A percentile compares a stretch with the other conserved stretches of the same genome.
These are phyloP conservation scores for Artemisia annua DNA, from an alignment of 129 eudicot species.

Conservation along the genomic window DNA sequence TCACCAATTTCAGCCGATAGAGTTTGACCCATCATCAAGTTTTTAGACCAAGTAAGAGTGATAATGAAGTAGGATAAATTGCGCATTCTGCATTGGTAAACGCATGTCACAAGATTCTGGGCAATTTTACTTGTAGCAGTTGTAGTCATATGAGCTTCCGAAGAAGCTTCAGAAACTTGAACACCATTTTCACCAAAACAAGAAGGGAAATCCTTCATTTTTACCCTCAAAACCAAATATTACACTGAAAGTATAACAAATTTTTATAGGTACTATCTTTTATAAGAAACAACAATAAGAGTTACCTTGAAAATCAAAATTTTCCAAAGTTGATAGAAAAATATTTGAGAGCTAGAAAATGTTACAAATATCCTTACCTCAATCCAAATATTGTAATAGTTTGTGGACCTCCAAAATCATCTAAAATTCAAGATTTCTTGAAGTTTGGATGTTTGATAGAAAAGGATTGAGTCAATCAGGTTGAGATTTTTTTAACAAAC, in stretches of 20 bases:
- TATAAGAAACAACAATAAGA: background rate
- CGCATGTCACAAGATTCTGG: slow-evolving; percentile 65
- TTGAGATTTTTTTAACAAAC: no score
- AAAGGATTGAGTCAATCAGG: background rate
- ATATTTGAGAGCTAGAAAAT: no score
- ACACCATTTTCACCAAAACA: slow-evolving; percentile 81
- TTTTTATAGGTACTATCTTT: background rate
- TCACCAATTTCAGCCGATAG: slow-evolving; percentile 46
- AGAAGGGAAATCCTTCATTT: slow-evolving; percentile 78
- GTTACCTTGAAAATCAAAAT: background rate
- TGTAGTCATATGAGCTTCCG: slow-evolving; percentile 22
- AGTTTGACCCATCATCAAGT: slow-evolving; percentile 69
- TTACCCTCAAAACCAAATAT: background rate
- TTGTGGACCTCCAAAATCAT: slow-evolving; percentile 4
- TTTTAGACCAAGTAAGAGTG: slow-evolving; percentile 69
- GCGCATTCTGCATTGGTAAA: slow-evolving; percentile 53
- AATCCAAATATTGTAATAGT: no score
- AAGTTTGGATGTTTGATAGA: background rate
- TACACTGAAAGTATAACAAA: background rate
- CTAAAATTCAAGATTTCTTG: slow-evolving; percentile 9
- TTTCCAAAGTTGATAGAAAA: no score
- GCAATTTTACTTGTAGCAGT: slow-evolving; percentile 26
- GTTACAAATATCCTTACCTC: no score
- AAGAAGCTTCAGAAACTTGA: slow-evolving; percentile 53
- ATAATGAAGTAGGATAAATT: slow-evolving; percentile 40